Evolutionary conservation across 495 filamentous ascomycete species (phyloP).

Genomic region (Pseudomonodictys pantanalensis): DNA sequence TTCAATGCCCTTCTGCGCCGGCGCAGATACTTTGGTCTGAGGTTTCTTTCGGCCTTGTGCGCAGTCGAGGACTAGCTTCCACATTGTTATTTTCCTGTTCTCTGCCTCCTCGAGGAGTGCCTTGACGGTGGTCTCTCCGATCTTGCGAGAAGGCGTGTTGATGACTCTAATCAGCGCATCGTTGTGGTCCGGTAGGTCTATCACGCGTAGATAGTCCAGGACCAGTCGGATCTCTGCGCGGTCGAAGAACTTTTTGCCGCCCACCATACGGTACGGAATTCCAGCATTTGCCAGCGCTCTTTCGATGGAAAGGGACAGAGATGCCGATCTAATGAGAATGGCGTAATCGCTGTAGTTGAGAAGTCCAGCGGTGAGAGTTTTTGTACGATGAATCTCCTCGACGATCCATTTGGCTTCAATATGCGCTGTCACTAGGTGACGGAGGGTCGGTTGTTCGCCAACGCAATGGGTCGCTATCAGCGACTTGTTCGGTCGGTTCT

Average conservation of each 20-base stretch:
- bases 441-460: slow-evolving; percentile 80
- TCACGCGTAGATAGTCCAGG: slow-evolving; percentile 82
- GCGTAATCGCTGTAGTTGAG: slow-evolving; percentile 76
- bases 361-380: slow-evolving; percentile 67
- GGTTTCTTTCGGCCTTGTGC: slow-evolving; percentile 66
- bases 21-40: slow-evolving; percentile 65
- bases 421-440: slow-evolving; percentile 67
- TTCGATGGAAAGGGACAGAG: slow-evolving; percentile 82
- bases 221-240: slow-evolving; percentile 84
- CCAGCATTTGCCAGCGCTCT: slow-evolving; percentile 78
- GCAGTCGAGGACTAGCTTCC: slow-evolving; percentile 66
- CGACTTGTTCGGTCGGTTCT: slow-evolving; percentile 69
- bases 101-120: slow-evolving; percentile 70
- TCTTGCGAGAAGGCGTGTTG: slow-evolving; percentile 75
- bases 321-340: slow-evolving; percentile 79
- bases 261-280: slow-evolving; percentile 91
- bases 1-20: slow-evolving; percentile 63
- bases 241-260: slow-evolving; percentile 89
- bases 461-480: slow-evolving; percentile 77
- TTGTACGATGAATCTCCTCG: slow-evolving; percentile 71
- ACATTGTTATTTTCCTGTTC: slow-evolving; percentile 63
- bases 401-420: slow-evolving; percentile 88
- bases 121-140: slow-evolving; percentile 80
- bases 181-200: slow-evolving; percentile 82
- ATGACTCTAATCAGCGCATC: slow-evolving; percentile 83